phyloP scores from a whole-genome alignment of 75 land plant species.

The Pseudotsuga menziesii region DNA sequence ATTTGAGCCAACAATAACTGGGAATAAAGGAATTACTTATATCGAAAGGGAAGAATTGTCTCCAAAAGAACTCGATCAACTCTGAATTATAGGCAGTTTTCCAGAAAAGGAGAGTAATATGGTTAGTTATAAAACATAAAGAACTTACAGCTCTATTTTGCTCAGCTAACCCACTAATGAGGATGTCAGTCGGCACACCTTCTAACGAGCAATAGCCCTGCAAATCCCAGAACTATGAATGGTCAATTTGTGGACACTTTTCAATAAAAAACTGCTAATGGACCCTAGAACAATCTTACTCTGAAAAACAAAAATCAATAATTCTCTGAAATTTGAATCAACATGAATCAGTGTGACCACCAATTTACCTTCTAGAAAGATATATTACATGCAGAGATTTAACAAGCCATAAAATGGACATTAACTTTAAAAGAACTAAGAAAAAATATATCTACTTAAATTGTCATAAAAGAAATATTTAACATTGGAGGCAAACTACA shows the following conservation, averaged over 20 bases:
- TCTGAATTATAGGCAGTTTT: neutral
- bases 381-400: too few relatives aligned
- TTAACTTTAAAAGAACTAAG: too few relatives aligned
- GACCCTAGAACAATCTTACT: neutral
- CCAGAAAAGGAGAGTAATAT: neutral
- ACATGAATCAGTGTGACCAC: too few relatives aligned
- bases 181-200: constrained; percentile 75
- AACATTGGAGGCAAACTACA: too few relatives aligned
- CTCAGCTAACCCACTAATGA: constrained; percentile 63
- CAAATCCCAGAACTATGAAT: neutral
- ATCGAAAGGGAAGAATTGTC: too few relatives aligned
- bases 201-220: constrained; percentile 91
- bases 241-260: neutral
- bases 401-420: too few relatives aligned
- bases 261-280: neutral
- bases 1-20: neutral
- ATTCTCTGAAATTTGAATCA: neutral
- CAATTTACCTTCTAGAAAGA: too few relatives aligned
- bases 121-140: neutral
- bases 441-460: too few relatives aligned
- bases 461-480: too few relatives aligned
- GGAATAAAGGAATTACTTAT: neutral
- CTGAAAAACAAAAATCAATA: neutral
- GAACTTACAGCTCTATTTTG: constrained; percentile 93
- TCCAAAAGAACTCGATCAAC: neutral